phyloP scores from a whole-genome alignment of 2,329 filamentous ascomycete species.

The Alternaria sp. region DNA sequence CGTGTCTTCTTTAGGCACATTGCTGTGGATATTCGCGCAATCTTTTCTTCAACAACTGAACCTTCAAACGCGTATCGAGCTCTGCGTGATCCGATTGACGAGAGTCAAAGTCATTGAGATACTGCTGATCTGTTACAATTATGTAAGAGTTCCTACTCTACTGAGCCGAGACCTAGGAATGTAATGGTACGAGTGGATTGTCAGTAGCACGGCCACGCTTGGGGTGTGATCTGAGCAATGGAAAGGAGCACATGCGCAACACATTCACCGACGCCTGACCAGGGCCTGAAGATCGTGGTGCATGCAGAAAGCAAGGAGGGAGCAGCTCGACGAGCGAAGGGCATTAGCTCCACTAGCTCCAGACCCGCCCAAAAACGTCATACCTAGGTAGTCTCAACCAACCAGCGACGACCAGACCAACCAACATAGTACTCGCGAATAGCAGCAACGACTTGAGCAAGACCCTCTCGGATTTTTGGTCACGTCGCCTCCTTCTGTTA shows the following conservation, averaged over 20 bases:
- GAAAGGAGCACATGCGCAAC: neutral
- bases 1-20: neutral
- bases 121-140: neutral
- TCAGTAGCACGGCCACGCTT: neutral
- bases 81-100: neutral
- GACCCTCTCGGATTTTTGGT: neutral
- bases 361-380: conserved; percentile 7
- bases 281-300: neutral
- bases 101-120: neutral
- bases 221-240: neutral
- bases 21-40: neutral
- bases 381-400: conserved; percentile 5
- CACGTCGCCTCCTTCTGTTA: neutral
- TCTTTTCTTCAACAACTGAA: neutral
- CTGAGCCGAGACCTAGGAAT: neutral
- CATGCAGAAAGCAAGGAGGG: neutral
- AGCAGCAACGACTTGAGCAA: neutral
- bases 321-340: neutral
- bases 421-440: conserved; percentile 16
- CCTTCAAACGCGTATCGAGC: neutral
- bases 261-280: neutral
- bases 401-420: conserved; percentile 1
- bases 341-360: neutral
- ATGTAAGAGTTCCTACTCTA: neutral
- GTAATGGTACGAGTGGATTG: neutral